These are phyloP conservation scores for Calonectria hongkongensis DNA, from an alignment of 2,329 filamentous ascomycete genomes.

Conservation along the genomic window DNA sequence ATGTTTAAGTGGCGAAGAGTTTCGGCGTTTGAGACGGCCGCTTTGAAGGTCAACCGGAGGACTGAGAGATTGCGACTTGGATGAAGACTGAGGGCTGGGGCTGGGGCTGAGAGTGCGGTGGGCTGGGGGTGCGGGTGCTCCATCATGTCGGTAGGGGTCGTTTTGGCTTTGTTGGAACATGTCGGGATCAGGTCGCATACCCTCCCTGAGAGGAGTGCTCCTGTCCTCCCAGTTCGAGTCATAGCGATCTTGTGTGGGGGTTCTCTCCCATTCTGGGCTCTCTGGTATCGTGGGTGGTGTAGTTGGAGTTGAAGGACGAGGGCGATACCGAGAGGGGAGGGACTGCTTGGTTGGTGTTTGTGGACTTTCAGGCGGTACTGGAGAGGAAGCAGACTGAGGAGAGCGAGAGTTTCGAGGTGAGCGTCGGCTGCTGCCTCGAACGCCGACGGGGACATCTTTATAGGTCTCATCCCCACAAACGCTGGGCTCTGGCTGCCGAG, in stretches of 20 bases:
- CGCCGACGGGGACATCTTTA: constrained; percentile 58
- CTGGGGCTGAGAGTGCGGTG: constrained; percentile 66
- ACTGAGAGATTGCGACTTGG: constrained; percentile 49
- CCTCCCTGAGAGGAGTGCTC: constrained; percentile 60
- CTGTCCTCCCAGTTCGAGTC: constrained; percentile 50
- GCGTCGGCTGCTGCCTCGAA: constrained; percentile 53
- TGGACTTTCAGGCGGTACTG: constrained; percentile 55
- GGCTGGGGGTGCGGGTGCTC: constrained; percentile 72
- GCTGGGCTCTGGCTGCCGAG: constrained; percentile 61
- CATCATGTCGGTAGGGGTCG: constrained; percentile 69
- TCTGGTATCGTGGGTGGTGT: constrained; percentile 54
- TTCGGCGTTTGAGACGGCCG: constrained; percentile 78
- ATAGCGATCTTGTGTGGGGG: constrained; percentile 60
- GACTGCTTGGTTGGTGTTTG: constrained; percentile 57
- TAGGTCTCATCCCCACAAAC: constrained; percentile 55
- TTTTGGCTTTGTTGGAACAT: constrained; percentile 58
- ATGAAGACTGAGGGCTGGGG: constrained; percentile 56
- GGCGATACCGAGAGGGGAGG: constrained; percentile 53
- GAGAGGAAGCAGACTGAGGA: constrained; percentile 41
- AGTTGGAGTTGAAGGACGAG: constrained; percentile 48
- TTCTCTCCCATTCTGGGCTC: constrained; percentile 56
- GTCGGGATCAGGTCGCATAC: constrained; percentile 61
- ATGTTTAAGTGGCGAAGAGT: constrained; percentile 95
- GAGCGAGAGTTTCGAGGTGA: constrained; percentile 47
- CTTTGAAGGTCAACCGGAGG: constrained; percentile 69